Evolutionary conservation across 2,329 filamentous ascomycete genomes (phyloP).

Genomic region (Plectosphaerella plurivora): DNA sequence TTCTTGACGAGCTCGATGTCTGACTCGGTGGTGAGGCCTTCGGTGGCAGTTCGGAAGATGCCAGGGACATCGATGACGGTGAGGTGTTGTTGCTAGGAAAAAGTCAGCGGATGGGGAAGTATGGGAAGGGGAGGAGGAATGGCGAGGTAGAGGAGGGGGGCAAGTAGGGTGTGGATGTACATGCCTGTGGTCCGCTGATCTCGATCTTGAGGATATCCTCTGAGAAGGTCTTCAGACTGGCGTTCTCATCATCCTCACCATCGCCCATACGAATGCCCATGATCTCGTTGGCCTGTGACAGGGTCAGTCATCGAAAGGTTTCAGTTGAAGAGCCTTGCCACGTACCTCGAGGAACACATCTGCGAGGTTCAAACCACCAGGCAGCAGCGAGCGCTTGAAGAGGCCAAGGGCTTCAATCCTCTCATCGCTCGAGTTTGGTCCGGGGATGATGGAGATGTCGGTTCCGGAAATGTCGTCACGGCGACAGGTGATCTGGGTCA

Average conservation of each 20-base stretch:
- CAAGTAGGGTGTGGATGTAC: neutral
- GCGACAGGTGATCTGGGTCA: conserved; percentile 40
- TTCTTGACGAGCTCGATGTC: conserved; percentile 40
- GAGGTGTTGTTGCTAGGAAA: conserved; percentile 33
- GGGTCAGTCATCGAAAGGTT: too few species aligned
- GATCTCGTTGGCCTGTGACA: conserved; percentile 28
- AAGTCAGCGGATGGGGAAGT: neutral
- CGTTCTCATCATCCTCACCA: conserved; percentile 1
- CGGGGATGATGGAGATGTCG: conserved; percentile 36
- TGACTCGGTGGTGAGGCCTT: conserved; percentile 34
- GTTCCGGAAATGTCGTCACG: conserved; percentile 29
- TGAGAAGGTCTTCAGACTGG: conserved; percentile 31
- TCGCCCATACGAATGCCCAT: conserved; percentile 36
- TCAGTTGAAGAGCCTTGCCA: neutral
- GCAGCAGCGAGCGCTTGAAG: conserved; percentile 20
- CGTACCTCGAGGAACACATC: conserved; percentile 33
- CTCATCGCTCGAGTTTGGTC: conserved; percentile 10
- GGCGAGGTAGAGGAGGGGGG: neutral
- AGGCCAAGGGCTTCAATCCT: conserved; percentile 10
- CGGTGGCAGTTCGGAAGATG: conserved; percentile 34
- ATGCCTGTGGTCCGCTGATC: conserved; percentile 37
- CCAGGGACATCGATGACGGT: conserved; percentile 52
- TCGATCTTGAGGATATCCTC: conserved; percentile 40
- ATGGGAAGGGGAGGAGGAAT: too few species aligned
- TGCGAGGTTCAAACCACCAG: conserved; percentile 24